Base-by-base conservation (phyloP, 2,329 filamentous ascomycete genomes). In the Neospermospora avenae region DNA sequence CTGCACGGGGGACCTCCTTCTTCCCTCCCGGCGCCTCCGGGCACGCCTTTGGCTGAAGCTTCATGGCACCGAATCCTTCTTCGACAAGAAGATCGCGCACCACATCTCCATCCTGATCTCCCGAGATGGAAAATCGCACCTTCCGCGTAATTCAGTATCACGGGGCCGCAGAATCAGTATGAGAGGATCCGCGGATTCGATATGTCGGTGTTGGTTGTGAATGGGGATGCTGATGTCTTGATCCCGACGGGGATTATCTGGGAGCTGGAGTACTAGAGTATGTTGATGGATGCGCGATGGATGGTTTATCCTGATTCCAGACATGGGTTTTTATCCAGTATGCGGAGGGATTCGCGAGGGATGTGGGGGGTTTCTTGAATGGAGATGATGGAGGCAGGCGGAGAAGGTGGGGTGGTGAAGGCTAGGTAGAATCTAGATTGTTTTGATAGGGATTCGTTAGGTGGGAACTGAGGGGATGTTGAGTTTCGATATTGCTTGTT, bases 1-100 rank as follows among this genome's bases (percentile, higher is more conserved):
- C 67, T 2, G 73, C 73, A 3, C 76, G 76, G 49, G 60, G 74
- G 5, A 60, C 66, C 7, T 59, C 69, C 31, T 74, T 77, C 65
- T 77, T 78, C 46, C 69, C 70, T 2, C 54, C 61, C 1, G 74
- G 71, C 1, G 65, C 68, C 1, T 63, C 65, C 14, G 74, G 74
- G 51, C 69, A 69, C 55, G 69, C 68, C 1, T 74, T 72, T 1
- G 76, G n/a, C 71, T 0, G 63, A 67, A 28, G 70, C 66, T 5
- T 67, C 71, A 1, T 77, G 74, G 75, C 64, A 70, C 34, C 70
- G 76, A 41, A 65, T 68, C 18, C 53, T 63, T 31, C 31, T 25
- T 39, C 46, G 63, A 42, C 62, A 34, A n/a, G 16, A 56, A 14
- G 59, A 62, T 39, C 60, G 65, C 16, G 35, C 61, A 20, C 48